These are phyloP conservation scores for Kalmanozyma brasiliensis DNA, from an alignment of 1,284 basidiomycete species.

Conservation along the genomic window DNA sequence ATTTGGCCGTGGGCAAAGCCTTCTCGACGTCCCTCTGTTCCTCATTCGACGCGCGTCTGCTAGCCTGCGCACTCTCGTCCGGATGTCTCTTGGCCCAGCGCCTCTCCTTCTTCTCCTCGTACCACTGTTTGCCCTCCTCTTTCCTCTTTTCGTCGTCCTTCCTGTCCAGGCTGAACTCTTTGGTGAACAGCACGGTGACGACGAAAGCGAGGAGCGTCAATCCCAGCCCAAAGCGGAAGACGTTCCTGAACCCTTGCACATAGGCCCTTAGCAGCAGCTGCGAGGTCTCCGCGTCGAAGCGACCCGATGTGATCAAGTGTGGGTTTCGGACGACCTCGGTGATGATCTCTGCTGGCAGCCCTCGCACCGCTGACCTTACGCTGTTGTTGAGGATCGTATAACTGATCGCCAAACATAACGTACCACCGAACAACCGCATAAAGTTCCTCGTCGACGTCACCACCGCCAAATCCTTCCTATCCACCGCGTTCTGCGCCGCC, in stretches of 20 bases:
- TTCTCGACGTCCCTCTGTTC: constrained; percentile 12
- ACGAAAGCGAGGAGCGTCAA: constrained; percentile 54
- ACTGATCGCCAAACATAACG: constrained; percentile 74
- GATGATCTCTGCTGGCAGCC: constrained; percentile 18
- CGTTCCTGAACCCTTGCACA: constrained; percentile 72
- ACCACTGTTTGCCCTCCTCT: constrained; percentile 67
- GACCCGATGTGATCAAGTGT: constrained; percentile 24
- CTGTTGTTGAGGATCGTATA: constrained; percentile 70
- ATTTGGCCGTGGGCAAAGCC: background rate
- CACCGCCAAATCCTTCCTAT: constrained; percentile 76
- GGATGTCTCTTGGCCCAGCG: constrained; percentile 15
- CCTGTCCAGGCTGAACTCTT: constrained; percentile 73
- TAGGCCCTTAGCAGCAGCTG: constrained; percentile 73
- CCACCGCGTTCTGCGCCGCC: constrained; percentile 77
- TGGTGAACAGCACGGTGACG: constrained; percentile 71
- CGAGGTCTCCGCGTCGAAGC: constrained; percentile 16
- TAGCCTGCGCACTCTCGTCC: constrained; percentile 4
- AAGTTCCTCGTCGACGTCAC: constrained; percentile 79
- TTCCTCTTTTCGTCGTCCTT: constrained; percentile 73
- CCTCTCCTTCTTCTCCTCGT: constrained; percentile 35
- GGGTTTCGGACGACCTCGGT: constrained; percentile 40
- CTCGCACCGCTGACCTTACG: too few relatives aligned
- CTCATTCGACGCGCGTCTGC: constrained; percentile 6
- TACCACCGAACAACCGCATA: constrained; percentile 75
- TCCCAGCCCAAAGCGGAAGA: constrained; percentile 70